A percentile compares a stretch with the other conserved stretches of the same genome.
Evolutionary conservation across 306 rosid genomes (phyloP).

Genomic region (Glycyrrhiza uralensis): DNA sequence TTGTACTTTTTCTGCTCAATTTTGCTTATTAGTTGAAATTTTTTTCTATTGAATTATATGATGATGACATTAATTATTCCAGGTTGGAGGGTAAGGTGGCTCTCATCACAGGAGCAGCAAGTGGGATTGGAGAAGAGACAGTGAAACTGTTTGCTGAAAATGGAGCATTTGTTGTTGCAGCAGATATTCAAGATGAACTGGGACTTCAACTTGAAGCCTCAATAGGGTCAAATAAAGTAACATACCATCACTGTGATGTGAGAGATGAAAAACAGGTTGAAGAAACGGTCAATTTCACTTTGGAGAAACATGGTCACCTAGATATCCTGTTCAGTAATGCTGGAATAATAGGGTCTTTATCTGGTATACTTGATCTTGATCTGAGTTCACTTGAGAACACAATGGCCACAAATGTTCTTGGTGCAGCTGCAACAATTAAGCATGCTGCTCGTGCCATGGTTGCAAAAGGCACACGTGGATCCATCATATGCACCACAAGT

Average conservation of each 20-base stretch:
- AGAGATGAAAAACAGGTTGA: constrained; percentile 71
- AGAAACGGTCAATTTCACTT: constrained; percentile 43
- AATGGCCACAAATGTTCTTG: constrained; percentile 67
- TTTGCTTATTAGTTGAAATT: background rate
- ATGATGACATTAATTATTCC: background rate
- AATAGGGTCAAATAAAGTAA: constrained; percentile 45
- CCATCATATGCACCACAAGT: constrained; percentile 81
- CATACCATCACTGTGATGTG: constrained; percentile 76
- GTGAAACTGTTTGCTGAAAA: constrained; percentile 52
- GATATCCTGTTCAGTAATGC: constrained; percentile 85
- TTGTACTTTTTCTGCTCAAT: background rate
- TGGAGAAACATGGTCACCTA: constrained; percentile 60
- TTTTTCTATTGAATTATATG: background rate
- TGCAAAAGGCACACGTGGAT: constrained; percentile 40
- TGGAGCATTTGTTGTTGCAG: constrained; percentile 71
- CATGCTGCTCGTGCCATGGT: constrained; percentile 80
- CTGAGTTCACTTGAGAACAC: constrained; percentile 53
- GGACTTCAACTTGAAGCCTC: constrained; percentile 53
- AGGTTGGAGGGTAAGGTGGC: constrained; percentile 91
- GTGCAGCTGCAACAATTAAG: constrained; percentile 64
- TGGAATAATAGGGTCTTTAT: constrained; percentile 58
- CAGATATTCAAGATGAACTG: constrained; percentile 75
- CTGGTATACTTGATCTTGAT: constrained; percentile 68
- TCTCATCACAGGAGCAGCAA: constrained; percentile 74
- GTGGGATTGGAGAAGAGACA: constrained; percentile 86